Conservation (phyloP, 139 green algal genomes). For the Chlorella sp. region DNA sequence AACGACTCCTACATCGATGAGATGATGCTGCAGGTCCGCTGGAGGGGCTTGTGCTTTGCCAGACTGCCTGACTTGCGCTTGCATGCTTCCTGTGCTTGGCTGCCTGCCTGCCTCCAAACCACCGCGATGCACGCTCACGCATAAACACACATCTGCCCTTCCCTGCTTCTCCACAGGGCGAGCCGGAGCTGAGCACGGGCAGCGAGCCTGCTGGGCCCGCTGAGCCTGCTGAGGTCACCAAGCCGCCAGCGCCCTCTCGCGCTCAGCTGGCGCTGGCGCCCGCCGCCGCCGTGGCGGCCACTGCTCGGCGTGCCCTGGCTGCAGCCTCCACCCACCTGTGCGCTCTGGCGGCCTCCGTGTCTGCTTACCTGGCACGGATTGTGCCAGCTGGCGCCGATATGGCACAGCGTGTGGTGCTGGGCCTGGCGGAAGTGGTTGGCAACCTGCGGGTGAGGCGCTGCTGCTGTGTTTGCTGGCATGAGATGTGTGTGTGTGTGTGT, state of each 20-base stretch:
- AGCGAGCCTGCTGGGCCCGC: not conserved
- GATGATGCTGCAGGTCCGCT: slow-evolving; percentile 34
- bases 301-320: not conserved
- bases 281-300: not conserved
- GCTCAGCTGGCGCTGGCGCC: not conserved
- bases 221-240: not conserved
- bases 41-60: no score
- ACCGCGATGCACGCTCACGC: no score
- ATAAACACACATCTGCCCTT: no score
- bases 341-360: not conserved
- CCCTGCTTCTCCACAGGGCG: slow-evolving; percentile 25
- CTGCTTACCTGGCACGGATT: slow-evolving; percentile 7
- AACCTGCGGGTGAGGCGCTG: slow-evolving; percentile 1
- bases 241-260: not conserved
- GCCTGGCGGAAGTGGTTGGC: not conserved
- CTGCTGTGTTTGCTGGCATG: not conserved
- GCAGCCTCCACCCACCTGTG: not conserved
- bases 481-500: not conserved
- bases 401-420: not conserved
- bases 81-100: no score
- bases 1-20: slow-evolving; percentile 31
- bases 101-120: no score
- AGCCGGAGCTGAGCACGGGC: slow-evolving; percentile 29
- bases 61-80: no score
- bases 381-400: not conserved